Evolutionary conservation across 73 alveolate species (phyloP).

Genomic region (Uronychia setigera): DNA sequence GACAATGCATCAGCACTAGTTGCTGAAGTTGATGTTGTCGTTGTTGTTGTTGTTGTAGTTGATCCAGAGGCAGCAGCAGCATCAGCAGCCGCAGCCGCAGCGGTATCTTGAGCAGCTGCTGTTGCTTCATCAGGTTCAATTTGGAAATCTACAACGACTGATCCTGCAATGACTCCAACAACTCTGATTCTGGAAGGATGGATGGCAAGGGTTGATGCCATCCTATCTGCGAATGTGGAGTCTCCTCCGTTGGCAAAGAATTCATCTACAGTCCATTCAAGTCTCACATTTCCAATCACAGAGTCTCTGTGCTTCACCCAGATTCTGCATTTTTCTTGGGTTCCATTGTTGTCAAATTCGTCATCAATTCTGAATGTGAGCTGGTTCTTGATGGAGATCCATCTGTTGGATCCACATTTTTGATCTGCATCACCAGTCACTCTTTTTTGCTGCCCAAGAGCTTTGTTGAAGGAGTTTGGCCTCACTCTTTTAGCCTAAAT

Average conservation of each 20-base stretch:
- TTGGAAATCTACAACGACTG: background rate
- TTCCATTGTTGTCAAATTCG: no score
- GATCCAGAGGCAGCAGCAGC: no score
- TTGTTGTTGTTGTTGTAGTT: background rate
- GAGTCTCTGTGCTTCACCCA: no score
- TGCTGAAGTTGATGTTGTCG: background rate
- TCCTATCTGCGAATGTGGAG: slow-evolving; percentile 44
- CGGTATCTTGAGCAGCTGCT: no score
- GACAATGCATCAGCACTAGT: background rate
- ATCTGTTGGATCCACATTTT: slow-evolving; percentile 30
- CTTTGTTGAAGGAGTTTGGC: no score
- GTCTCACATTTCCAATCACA: slow-evolving; percentile 27
- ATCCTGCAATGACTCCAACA: slow-evolving; percentile 19
- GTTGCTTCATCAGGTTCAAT: slow-evolving; percentile 9
- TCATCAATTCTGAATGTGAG: no score
- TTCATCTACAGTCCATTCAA: slow-evolving; percentile 49
- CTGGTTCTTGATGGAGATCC: slow-evolving; percentile 7
- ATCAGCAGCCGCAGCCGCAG: no score
- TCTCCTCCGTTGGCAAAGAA: slow-evolving; percentile 46
- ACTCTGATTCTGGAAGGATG: slow-evolving; percentile 42
- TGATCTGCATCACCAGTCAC: no score
- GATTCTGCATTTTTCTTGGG: no score
- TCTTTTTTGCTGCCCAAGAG: no score
- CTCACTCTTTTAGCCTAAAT: no score
- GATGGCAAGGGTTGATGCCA: slow-evolving; percentile 54